A percentile compares a stretch with the other conserved stretches of the same genome.
Conservation (phyloP, 2,329 filamentous ascomycete species). For the Ascocoryne sarcoides region DNA sequence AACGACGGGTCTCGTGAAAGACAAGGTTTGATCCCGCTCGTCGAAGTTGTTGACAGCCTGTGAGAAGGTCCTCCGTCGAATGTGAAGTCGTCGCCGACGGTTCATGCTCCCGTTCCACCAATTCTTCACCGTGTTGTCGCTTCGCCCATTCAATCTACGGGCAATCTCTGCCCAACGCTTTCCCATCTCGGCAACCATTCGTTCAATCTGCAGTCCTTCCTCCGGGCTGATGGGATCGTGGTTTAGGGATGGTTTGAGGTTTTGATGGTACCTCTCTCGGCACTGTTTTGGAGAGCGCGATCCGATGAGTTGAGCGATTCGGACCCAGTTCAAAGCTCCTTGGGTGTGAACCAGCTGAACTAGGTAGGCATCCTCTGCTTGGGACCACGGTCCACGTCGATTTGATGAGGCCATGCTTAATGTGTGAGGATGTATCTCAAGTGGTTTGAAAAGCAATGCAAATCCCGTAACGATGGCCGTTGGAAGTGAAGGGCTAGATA, state of each 20-base stretch:
- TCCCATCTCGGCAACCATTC: conserved; percentile 67
- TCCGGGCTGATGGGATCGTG: conserved; percentile 64
- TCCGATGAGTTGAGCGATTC: conserved; percentile 66
- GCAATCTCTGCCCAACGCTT: conserved; percentile 94
- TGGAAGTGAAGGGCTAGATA: neutral
- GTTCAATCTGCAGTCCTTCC: conserved; percentile 66
- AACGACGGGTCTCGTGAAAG: conserved; percentile 22
- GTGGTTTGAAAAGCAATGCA: neutral
- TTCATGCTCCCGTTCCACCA: conserved; percentile 97
- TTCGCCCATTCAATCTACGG: conserved; percentile 69
- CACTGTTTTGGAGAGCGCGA: conserved; percentile 89
- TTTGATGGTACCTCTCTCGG: conserved; percentile 88
- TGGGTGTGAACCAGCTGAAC: conserved; percentile 63
- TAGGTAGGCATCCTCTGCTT: conserved; percentile 63
- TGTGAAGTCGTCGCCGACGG: conserved; percentile 43
- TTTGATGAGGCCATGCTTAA: conserved; percentile 31
- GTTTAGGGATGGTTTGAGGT: conserved; percentile 69
- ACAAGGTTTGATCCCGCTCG: conserved; percentile 26
- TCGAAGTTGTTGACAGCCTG: conserved; percentile 21
- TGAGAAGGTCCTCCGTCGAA: conserved; percentile 23
- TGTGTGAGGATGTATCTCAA: neutral
- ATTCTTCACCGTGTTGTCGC: conserved; percentile 95
- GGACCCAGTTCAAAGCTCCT: conserved; percentile 85
- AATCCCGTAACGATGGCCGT: neutral
- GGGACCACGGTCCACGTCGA: conserved; percentile 76